Base-by-base conservation (phyloP, 1,139 yeast species). In the Debaryomyces nepalensis region DNA sequence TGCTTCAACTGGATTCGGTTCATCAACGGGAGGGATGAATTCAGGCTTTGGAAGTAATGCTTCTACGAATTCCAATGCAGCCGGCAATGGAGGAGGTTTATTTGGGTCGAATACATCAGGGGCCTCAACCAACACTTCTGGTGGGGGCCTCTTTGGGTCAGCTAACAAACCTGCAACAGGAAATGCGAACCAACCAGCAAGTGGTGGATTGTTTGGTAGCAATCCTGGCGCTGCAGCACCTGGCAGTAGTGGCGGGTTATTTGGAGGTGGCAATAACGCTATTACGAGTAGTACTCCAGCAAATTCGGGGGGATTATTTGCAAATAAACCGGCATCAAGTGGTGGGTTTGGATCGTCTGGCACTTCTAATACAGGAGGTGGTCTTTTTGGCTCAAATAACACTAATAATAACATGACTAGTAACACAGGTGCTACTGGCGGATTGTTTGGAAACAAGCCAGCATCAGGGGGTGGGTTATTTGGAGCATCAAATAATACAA, bases 141-240 rank as follows among this genome's bases (percentile, higher is more conserved):
- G n/a, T 29, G 19, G 32, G 3, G 35, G 35, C 9, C 26, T 32
- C 4, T 41, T 43, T 34, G 44, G 46, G 3, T 5, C 32, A 10
- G 11, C 40, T 14, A 34, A 33, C n/a, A 41, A 24, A 8, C n/a
- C 29, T 29, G 8, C 11, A 5, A 14, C 21, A 9, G 32, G 32
- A 4, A 48, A 44, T 26, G 33, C 52, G 22, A 46, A 23, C 26
- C 38, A 40, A 11, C 39, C 48, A 10, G 40, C 48, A 5, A 39
- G 46, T n/a, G 56, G 57, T 22, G 66, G 66, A 3, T 42, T 62
- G 9, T 63, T 63, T 51, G 66, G 63, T 1, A 15, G 16, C 29
- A 30, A 29, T 12, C 12, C 24, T 18, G 21, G 8, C n/a, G 20
- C 14, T 23, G 23, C 31, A 5, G 16, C 35, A 4, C n/a, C 33